Evolutionary conservation across 2,329 filamentous ascomycete species (phyloP).

Genomic region (Aspergillus sp.): DNA sequence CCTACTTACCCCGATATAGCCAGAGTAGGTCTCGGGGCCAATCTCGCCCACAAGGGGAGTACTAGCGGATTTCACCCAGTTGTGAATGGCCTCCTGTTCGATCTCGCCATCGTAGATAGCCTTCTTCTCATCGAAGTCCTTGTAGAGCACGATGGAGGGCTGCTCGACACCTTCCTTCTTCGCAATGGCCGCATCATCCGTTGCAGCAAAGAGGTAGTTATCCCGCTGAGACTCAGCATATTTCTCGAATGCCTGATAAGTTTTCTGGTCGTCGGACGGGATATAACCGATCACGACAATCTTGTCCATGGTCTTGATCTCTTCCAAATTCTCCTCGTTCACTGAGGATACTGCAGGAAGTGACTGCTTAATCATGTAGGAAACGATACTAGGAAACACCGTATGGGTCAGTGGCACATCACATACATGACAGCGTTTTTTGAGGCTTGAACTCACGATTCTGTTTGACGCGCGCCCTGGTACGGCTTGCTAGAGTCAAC

Average conservation of each 20-base stretch:
- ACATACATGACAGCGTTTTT: neutral
- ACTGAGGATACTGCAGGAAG: conserved; percentile 87
- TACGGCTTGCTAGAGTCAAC: conserved; percentile 79
- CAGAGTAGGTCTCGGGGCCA: conserved; percentile 92
- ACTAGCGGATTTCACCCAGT: conserved; percentile 80
- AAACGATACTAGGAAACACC: conserved; percentile 56
- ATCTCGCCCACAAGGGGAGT: conserved; percentile 94
- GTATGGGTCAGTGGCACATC: conserved; percentile 24
- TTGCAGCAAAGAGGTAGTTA: conserved; percentile 87
- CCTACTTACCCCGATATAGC: conserved; percentile 76
- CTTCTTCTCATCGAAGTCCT: conserved; percentile 97
- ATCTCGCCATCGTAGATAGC: conserved; percentile 79
- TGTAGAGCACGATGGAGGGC: conserved; percentile 91
- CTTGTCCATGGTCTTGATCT: conserved; percentile 98
- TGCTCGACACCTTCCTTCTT: conserved; percentile 87
- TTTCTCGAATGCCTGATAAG: conserved; percentile 78
- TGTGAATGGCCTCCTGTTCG: conserved; percentile 74
- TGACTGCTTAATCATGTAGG: conserved; percentile 98
- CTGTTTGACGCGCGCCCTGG: conserved; percentile 84
- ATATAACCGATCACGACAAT: conserved; percentile 92
- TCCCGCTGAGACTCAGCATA: conserved; percentile 79
- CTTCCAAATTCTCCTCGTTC: conserved; percentile 78
- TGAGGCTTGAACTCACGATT: conserved; percentile 52
- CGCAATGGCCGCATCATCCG: conserved; percentile 79
- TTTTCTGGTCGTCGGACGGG: conserved; percentile 74